phyloP scores from a whole-genome alignment of 2,329 filamentous ascomycete species.

The Arthrobotrys iridis region DNA sequence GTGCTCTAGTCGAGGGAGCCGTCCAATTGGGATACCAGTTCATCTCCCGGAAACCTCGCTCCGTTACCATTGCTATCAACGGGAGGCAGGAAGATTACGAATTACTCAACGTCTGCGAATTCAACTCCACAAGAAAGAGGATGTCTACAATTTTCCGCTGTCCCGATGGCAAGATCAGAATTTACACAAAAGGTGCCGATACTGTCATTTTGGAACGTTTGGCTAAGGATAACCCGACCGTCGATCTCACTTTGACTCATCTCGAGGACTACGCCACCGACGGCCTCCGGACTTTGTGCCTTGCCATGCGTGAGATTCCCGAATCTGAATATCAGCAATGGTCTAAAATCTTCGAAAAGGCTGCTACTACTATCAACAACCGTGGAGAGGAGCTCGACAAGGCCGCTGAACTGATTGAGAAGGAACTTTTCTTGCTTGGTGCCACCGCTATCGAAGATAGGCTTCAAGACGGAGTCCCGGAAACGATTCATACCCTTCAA shows the following conservation, averaged over 20 bases:
- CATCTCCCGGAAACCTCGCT: slow-evolving; percentile 84
- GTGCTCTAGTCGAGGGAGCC: slow-evolving; percentile 93
- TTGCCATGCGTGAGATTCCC: slow-evolving; percentile 91
- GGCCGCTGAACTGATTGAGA: slow-evolving; percentile 93
- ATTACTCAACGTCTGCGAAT: slow-evolving; percentile 95
- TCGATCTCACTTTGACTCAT: slow-evolving; percentile 89
- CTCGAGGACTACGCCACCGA: slow-evolving; percentile 99
- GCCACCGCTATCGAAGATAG: slow-evolving; percentile 98
- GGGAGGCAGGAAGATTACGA: slow-evolving; percentile 83
- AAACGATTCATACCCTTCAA: slow-evolving; percentile 97
- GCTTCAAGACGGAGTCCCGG: slow-evolving; percentile 94
- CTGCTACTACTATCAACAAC: slow-evolving; percentile 89
- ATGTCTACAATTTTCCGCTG: slow-evolving; percentile 99
- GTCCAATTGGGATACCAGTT: slow-evolving; percentile 87
- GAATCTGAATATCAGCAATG: slow-evolving; percentile 90
- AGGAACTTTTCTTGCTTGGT: slow-evolving; percentile 87
- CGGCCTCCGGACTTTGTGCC: slow-evolving; percentile 89
- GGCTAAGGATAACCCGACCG: slow-evolving; percentile 77
- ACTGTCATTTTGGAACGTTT: slow-evolving; percentile 96
- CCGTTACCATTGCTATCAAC: slow-evolving; percentile 82
- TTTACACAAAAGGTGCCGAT: slow-evolving; percentile 96
- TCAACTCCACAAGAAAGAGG: slow-evolving; percentile 95
- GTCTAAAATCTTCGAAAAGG: slow-evolving; percentile 85
- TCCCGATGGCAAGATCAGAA: slow-evolving; percentile 91
- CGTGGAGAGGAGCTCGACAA: slow-evolving; percentile 96